Conservation (phyloP, 768 basidiomycete genomes). For the Cyclocybe cylindracea region DNA sequence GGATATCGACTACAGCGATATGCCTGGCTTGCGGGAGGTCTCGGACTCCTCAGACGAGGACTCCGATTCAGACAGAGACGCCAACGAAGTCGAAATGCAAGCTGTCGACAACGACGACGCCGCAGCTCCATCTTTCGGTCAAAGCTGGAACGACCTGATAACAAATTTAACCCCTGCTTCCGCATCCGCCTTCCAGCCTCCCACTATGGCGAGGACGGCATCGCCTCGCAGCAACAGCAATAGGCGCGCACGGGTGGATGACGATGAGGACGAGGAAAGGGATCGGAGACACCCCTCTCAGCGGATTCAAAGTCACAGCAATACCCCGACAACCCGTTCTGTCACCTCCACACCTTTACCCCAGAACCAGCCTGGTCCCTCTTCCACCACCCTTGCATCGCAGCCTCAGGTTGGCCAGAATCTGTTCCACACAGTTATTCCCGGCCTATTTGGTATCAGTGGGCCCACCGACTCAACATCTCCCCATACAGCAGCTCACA, state of each 20-base stretch:
- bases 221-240: slow-evolving; percentile 18
- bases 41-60: slow-evolving; percentile 33
- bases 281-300: slow-evolving; percentile 68
- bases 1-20: slow-evolving; percentile 35
- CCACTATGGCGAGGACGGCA: slow-evolving; percentile 12
- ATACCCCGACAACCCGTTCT: slow-evolving; percentile 13
- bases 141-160: slow-evolving; percentile 14
- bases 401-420: slow-evolving; percentile 1
- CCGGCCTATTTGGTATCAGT: no score
- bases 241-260: slow-evolving; percentile 60
- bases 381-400: slow-evolving; percentile 2
- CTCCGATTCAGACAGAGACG: slow-evolving; percentile 27
- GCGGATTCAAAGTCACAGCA: slow-evolving; percentile 37
- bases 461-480: no score
- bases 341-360: slow-evolving; percentile 9
- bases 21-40: slow-evolving; percentile 43
- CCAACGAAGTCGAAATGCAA: slow-evolving; percentile 31
- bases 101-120: slow-evolving; percentile 30
- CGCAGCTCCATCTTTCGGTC: not conserved
- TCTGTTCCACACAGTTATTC: slow-evolving; percentile 2
- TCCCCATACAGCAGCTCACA: not conserved
- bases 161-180: not conserved
- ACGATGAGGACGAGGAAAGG: slow-evolving; percentile 60
- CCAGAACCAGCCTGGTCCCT: slow-evolving; percentile 6
- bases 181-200: not conserved